Percentiles rank a stretch among this genome's conserved stretches.
Evolutionary conservation across 257 asterid genomes (phyloP).

Genomic region (Pogostemon cablin): DNA sequence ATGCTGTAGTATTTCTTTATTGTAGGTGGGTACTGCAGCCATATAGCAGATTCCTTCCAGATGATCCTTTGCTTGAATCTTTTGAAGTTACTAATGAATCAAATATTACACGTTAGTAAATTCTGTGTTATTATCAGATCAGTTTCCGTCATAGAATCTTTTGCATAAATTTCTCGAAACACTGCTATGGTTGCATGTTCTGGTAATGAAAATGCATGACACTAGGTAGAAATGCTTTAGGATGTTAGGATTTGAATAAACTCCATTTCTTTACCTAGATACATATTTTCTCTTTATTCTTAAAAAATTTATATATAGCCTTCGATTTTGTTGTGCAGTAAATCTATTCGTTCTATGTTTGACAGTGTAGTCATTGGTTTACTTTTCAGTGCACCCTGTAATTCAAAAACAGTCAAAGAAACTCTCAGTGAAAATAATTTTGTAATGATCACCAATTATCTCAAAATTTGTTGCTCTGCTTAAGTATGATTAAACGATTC

Average conservation of each 20-base stretch:
- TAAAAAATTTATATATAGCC: background rate
- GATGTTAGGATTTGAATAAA: background rate
- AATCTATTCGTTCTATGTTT: conserved; percentile 27
- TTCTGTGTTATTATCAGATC: conserved; percentile 19
- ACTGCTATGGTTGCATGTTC: no score
- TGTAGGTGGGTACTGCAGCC: conserved; percentile 84
- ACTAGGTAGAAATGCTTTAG: background rate
- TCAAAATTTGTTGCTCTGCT: conserved; percentile 11
- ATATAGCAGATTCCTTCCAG: conserved; percentile 79
- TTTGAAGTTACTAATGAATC: conserved; percentile 58
- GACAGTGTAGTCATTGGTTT: conserved; percentile 31
- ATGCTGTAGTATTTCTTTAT: conserved; percentile 83
- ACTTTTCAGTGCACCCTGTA: conserved; percentile 49
- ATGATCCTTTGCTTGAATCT: conserved; percentile 86
- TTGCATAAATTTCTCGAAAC: no score
- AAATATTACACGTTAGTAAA: conserved; percentile 59
- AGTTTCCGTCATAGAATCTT: background rate
- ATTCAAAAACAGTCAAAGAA: conserved; percentile 57
- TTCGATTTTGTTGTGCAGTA: background rate
- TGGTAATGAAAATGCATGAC: background rate
- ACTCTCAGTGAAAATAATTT: conserved; percentile 54
- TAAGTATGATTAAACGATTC: conserved; percentile 25
- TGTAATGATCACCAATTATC: conserved; percentile 43
- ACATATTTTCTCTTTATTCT: background rate
- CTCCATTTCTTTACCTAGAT: background rate